Conservation (phyloP, 768 basidiomycete species). For the Sarcomyxa edulis region DNA sequence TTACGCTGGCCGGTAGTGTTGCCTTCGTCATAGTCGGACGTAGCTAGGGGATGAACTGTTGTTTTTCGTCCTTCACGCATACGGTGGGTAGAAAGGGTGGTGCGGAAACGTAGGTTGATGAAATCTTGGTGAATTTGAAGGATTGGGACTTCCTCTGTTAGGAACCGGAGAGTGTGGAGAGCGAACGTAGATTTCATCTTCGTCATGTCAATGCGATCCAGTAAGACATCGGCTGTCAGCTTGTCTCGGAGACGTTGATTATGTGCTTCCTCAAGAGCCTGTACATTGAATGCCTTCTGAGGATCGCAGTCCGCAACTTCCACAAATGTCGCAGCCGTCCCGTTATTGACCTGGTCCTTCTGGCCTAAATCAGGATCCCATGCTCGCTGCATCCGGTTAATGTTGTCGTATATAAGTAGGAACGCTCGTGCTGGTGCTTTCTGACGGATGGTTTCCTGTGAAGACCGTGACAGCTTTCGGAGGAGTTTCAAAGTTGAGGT, state of each 20-base stretch:
- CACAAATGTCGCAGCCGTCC: slow-evolving; percentile 16
- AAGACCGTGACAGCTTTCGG: slow-evolving; percentile 7
- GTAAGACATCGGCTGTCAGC: neutral
- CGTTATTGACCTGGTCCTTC: slow-evolving; percentile 12
- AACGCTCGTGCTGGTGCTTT: slow-evolving; percentile 1
- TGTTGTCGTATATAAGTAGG: slow-evolving; percentile 16
- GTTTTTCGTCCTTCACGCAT: slow-evolving; percentile 10
- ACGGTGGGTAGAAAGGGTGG: slow-evolving; percentile 4
- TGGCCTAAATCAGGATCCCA: slow-evolving; percentile 15
- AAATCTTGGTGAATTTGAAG: neutral
- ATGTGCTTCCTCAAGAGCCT: neutral
- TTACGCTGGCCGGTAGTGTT: slow-evolving; percentile 4
- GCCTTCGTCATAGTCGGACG: slow-evolving; percentile 12
- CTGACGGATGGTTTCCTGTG: slow-evolving; percentile 6
- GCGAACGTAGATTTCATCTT: slow-evolving; percentile 7
- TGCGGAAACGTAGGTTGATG: slow-evolving; percentile 1
- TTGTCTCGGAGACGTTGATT: neutral
- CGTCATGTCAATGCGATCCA: slow-evolving; percentile 8
- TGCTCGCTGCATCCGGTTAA: slow-evolving; percentile 15
- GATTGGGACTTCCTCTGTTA: slow-evolving; percentile 7
- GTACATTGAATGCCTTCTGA: neutral
- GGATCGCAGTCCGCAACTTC: no score
- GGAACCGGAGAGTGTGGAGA: slow-evolving; percentile 3
- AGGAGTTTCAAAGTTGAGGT: slow-evolving; percentile 11
- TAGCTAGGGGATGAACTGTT: slow-evolving; percentile 5